Percentiles rank a stretch among this genome's conserved stretches.
phyloP scores from a whole-genome alignment of 1,284 basidiomycete genomes.

The Apiotrichum brassicae region DNA sequence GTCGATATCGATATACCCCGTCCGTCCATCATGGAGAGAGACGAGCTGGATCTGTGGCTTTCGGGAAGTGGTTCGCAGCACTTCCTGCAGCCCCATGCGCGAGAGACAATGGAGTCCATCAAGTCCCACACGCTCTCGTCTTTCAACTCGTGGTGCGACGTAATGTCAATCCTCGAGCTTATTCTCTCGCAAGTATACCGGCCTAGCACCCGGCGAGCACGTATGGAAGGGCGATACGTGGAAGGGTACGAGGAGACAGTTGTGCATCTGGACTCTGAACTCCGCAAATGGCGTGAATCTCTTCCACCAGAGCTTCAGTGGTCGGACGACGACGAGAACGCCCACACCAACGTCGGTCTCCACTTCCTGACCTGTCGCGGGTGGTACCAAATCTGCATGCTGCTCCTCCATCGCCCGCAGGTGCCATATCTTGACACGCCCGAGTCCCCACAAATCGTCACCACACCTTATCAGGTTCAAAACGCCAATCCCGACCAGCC shows the following conservation, averaged over 20 bases:
- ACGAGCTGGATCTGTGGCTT: conserved; percentile 20
- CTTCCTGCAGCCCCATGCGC: conserved; percentile 2
- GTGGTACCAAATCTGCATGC: conserved; percentile 16
- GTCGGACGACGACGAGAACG: conserved; percentile 11
- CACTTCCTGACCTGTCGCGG: conserved; percentile 14
- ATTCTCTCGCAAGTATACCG: conserved; percentile 18
- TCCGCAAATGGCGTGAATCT: conserved; percentile 10
- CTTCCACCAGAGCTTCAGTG: conserved; percentile 17
- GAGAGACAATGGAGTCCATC: conserved; percentile 12
- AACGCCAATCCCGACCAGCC: not conserved
- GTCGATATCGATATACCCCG: conserved; percentile 14
- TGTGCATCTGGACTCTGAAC: conserved; percentile 12
- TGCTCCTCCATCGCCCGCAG: conserved; percentile 18
- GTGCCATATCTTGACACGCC: conserved; percentile 14
- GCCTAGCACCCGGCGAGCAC: conserved; percentile 14
- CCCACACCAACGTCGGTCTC: conserved; percentile 9
- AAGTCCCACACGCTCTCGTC: conserved; percentile 13
- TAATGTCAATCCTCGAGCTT: conserved; percentile 15
- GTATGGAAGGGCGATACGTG: conserved; percentile 15
- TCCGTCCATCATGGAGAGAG: conserved; percentile 15
- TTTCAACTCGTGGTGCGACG: conserved; percentile 17
- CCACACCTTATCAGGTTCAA: not conserved
- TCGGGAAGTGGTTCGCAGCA: conserved; percentile 5
- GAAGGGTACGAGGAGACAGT: conserved; percentile 19
- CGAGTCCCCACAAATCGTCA: not conserved